Evolutionary conservation across 352 stramenopile genomes (phyloP), one percentile per base, ranked within the genome.

Genomic region (Globisporangium abappressorium): DNA sequence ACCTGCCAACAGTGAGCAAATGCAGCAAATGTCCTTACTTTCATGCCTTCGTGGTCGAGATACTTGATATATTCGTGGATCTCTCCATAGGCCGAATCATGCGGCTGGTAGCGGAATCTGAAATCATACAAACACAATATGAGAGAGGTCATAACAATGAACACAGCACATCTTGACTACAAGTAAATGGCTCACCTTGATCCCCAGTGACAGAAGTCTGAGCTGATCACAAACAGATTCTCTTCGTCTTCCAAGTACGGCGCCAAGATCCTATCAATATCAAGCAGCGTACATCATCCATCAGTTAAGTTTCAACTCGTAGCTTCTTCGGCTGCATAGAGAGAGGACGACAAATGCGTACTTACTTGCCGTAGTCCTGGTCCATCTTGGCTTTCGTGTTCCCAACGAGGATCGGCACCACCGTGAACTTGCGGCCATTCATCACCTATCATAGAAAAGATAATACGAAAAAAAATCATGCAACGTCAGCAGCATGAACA

Each of bases 171-270:
- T 8, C 8, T 18, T 15, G 15, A 14, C 6, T 18, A 30, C 12
- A 9, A 34, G 14, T 14, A 12, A 28, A 26, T 24, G 0, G 20
- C 30, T 64, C 66, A 92, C 86, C 93, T 74, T 30, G 75, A 80
- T 22, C 95, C 95, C 93, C 96, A 99, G 74, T 99, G 97, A 68
- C 96, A 99, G 81, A 99, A 99, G 71, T 99, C 97, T 9, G 91
- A 98, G 75, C 93, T 98, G 72, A 99, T 87, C 15, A 99, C 86
- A 64, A 98, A 98, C 34, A 99, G 81, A 70, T 98, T 98, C 58
- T 91, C 76, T 9, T 85, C 75, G 64, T 98, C 82, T 43, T 92
- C 89, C n/a, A 99, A 72, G 73, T 98, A 98, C 7, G 93, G 82
- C 12, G 91, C 85, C 60, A 99, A 74, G 51, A 98, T 88, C 63